Percentiles rank a stretch among this genome's conserved stretches.
phyloP scores from a whole-genome alignment of 257 asterid genomes.

The Solanum medicagineum region DNA sequence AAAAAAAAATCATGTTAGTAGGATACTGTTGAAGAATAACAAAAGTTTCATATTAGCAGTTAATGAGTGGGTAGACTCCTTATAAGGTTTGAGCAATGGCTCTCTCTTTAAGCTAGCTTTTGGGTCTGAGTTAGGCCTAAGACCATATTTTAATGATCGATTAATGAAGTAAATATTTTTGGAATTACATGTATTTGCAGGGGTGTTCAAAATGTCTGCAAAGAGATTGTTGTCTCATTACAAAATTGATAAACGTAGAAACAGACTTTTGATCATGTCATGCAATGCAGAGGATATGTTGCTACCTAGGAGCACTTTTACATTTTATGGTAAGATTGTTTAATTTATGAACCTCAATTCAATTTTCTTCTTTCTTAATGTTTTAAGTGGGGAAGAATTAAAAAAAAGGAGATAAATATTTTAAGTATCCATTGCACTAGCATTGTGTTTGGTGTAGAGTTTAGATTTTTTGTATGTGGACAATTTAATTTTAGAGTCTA shows the following conservation, averaged over 20 bases:
- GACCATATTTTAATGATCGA: background rate
- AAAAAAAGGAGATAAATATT: background rate
- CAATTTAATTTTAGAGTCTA: too few relatives aligned
- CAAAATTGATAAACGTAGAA: conserved; percentile 59
- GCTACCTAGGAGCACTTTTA: conserved; percentile 84
- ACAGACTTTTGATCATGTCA: conserved; percentile 65
- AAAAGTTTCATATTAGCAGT: too few relatives aligned
- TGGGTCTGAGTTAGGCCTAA: too few relatives aligned
- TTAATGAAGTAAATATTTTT: background rate
- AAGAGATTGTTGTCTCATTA: conserved; percentile 88
- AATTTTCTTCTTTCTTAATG: background rate
- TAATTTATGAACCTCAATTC: background rate
- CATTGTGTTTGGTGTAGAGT: background rate
- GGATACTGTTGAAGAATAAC: too few relatives aligned
- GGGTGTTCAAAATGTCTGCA: conserved; percentile 87
- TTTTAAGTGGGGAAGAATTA: background rate
- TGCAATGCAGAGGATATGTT: conserved; percentile 99
- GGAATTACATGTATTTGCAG: conserved; percentile 11
- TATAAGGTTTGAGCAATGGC: too few relatives aligned
- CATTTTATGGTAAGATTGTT: conserved; percentile 49
- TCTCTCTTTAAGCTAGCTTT: too few relatives aligned
- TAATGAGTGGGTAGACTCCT: too few relatives aligned
- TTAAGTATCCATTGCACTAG: background rate
- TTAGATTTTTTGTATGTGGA: background rate
- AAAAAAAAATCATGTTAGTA: too few relatives aligned